Base-by-base conservation (phyloP, 129 eudicot species). In the Helianthus tuberosus region DNA sequence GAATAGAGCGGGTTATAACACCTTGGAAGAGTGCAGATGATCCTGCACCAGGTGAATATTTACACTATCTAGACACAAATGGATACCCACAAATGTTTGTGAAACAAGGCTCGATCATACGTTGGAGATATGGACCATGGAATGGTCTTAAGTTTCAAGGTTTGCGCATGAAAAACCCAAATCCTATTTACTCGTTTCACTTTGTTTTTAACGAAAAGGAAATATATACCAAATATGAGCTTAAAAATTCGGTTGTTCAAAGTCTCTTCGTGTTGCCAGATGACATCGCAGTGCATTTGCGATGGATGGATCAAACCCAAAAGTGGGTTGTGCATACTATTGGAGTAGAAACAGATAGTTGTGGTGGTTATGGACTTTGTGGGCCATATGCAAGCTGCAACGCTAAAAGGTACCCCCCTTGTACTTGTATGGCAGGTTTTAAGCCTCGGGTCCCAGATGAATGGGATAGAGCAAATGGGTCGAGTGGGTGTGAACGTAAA, bases 21-120 rank as follows among this genome's bases (percentile, higher is more conserved):
- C 44, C 86, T 15, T 82, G 86, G 86, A 73, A 25, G 14, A 82
- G 77, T 52, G 64, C 53, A 0, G 72, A 82, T 52, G 86, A 82
- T 69, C 86, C 86, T 67, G 73, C 80, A 8, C 73, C 61, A 6
- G 86, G 86, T 36, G 13, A 14, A 29, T 82, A 77, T 67, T 8
- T 58, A 0, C 10, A 16, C 6, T 7, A 62, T 50, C 16, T 77
- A 17, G 59, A 50, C 15, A 23, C 23, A 25, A 38, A 41, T 10
- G 83, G 80, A 60, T 73, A 72, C 68, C 82, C 83, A 20, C 83
- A 82, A 79, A 17, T 52, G 46, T 72, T 65, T 71, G 54, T 8
- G 43, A 57, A 15, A 14, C 60, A 29, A 58, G 86, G 58, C 10
- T 64, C 15, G 79, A n/a, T 8, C 10, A 0, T 58, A 58, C 15